Percentiles rank a stretch among this genome's conserved stretches.
These are phyloP conservation scores for Metschnikowia cerradonensis DNA, from an alignment of 805 yeast species.

Conservation along the genomic window DNA sequence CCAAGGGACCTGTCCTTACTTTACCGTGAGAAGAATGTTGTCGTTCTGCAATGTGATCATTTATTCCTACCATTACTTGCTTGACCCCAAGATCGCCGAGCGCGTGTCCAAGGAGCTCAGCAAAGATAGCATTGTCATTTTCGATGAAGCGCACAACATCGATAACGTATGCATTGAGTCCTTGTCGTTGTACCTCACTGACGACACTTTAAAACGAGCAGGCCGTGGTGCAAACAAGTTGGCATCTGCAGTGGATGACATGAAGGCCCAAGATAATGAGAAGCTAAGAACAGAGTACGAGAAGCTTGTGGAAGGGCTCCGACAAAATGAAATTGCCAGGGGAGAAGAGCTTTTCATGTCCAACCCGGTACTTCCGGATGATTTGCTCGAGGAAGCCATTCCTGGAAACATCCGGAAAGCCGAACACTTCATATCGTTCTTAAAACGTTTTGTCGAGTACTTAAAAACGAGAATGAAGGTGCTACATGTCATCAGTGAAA, in stretches of 20 bases:
- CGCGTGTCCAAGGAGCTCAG: constrained; percentile 89
- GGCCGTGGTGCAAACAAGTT: constrained; percentile 80
- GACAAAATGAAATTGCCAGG: constrained; percentile 69
- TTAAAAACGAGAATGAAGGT: constrained; percentile 97
- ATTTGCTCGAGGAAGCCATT: constrained; percentile 83
- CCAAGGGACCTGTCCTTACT: constrained; percentile 88
- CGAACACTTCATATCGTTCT: constrained; percentile 91
- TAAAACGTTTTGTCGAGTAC: constrained; percentile 90
- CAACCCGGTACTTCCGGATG: constrained; percentile 83
- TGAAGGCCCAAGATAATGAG: constrained; percentile 75
- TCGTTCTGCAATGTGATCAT: constrained; percentile 89
- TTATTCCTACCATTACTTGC: constrained; percentile 91
- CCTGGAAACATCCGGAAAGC: constrained; percentile 98
- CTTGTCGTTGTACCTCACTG: constrained; percentile 84
- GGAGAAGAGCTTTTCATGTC: constrained; percentile 70
- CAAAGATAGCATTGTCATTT: constrained; percentile 88
- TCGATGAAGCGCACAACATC: constrained; percentile 98
- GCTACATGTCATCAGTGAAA: constrained; percentile 94
- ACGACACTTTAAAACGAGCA: constrained; percentile 81
- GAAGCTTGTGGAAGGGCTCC: constrained; percentile 81
- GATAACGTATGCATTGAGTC: constrained; percentile 99
- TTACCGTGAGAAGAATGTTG: constrained; percentile 97
- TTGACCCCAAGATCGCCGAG: constrained; percentile 96
- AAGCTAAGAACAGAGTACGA: constrained; percentile 88
- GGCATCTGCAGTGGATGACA: constrained; percentile 77